These are phyloP conservation scores for Butyriboletus loyo DNA, from an alignment of 768 basidiomycete genomes.

Conservation along the genomic window DNA sequence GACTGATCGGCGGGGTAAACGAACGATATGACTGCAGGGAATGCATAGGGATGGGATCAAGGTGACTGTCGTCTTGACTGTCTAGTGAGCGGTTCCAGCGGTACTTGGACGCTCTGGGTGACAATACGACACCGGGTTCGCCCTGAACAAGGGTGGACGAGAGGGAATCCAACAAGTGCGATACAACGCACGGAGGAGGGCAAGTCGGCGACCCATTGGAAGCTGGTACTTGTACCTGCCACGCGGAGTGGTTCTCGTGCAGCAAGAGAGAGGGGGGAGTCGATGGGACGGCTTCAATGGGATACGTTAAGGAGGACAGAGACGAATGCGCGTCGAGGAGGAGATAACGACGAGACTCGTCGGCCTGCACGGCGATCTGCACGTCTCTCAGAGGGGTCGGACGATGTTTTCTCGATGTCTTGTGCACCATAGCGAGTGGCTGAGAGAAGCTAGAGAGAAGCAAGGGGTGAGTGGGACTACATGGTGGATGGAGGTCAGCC, in stretches of 20 bases:
- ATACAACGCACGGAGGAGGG: conserved; percentile 1
- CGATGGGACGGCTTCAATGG: neutral
- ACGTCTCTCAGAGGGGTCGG: conserved; percentile 18
- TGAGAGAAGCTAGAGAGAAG: neutral
- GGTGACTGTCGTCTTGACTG: neutral
- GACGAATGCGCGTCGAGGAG: conserved; percentile 7
- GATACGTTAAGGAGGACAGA: conserved; percentile 1
- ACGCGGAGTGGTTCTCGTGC: neutral
- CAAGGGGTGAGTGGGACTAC: neutral
- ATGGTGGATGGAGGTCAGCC: conserved; percentile 19
- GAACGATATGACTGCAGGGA: conserved; percentile 3
- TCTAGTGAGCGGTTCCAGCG: neutral
- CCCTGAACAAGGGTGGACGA: neutral
- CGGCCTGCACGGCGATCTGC: conserved; percentile 13
- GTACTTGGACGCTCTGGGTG: neutral
- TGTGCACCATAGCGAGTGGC: conserved; percentile 3
- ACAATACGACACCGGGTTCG: neutral
- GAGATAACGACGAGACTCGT: conserved; percentile 10
- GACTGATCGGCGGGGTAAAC: conserved; percentile 15
- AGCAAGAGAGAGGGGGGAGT: neutral
- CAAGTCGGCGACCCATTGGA: neutral
- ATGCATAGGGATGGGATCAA: neutral
- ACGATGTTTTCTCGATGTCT: neutral
- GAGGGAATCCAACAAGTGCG: conserved; percentile 5
- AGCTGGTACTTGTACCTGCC: neutral